phyloP scores from a whole-genome alignment of 2,329 filamentous ascomycete genomes.

The Colletotrichum higginsianum region DNA sequence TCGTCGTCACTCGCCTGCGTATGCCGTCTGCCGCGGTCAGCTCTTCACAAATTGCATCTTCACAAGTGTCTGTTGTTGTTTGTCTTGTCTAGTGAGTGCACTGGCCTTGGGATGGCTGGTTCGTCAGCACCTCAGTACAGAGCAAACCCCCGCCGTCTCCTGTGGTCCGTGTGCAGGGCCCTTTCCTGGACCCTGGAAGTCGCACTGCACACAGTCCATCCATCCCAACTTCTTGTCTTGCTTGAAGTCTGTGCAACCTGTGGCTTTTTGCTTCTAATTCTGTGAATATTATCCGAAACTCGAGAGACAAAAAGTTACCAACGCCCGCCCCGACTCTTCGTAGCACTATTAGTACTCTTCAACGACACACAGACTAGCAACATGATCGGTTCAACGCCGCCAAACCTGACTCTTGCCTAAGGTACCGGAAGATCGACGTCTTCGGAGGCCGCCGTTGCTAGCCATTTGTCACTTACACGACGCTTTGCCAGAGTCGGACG shows the following conservation, averaged over 20 bases:
- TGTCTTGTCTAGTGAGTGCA: slow-evolving; percentile 1
- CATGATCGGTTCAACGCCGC: background rate
- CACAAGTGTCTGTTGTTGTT: background rate
- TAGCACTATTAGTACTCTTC: background rate
- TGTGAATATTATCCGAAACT: background rate
- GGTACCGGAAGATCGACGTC: background rate
- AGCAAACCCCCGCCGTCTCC: background rate
- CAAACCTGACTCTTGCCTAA: background rate
- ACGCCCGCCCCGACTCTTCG: background rate
- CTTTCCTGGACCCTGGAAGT: slow-evolving; percentile 7
- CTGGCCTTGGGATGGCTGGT: background rate
- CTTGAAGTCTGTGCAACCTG: slow-evolving; percentile 3
- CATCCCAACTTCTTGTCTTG: no score
- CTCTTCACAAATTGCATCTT: background rate
- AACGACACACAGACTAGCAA: background rate
- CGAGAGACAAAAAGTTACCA: background rate
- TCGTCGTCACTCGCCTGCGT: slow-evolving; percentile 1
- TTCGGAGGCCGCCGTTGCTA: background rate
- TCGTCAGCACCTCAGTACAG: background rate
- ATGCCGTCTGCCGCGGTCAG: background rate
- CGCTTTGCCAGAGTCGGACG: no score
- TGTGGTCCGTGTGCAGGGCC: slow-evolving; percentile 8
- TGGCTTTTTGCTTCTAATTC: background rate
- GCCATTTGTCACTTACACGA: background rate
- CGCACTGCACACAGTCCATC: background rate